These are phyloP conservation scores for Tuber brumale DNA, from an alignment of 495 filamentous ascomycete species.

Conservation along the genomic window DNA sequence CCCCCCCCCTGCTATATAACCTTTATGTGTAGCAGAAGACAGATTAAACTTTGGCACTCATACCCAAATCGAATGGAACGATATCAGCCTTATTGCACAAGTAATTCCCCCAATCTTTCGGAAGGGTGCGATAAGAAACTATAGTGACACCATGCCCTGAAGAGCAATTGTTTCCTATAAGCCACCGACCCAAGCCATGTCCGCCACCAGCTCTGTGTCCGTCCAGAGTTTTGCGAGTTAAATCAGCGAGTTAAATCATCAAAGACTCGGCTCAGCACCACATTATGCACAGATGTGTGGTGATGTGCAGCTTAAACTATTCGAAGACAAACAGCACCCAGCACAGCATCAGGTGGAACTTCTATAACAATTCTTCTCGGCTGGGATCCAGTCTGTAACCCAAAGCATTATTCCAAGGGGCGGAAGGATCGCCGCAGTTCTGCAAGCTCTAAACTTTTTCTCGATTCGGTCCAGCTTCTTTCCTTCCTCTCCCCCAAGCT, in stretches of 20 bases:
- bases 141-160: neutral
- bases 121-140: neutral
- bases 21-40: neutral
- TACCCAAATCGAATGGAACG: neutral
- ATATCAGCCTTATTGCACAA: neutral
- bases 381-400: neutral
- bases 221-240: neutral
- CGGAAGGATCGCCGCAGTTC: conserved; percentile 1
- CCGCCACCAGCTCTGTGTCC: neutral
- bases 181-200: neutral
- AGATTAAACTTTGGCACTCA: neutral
- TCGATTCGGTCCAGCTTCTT: conserved; percentile 1
- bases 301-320: neutral
- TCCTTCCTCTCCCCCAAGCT: neutral
- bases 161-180: neutral
- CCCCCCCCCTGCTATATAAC: neutral
- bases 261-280: neutral
- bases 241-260: neutral
- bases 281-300: neutral
- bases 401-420: neutral
- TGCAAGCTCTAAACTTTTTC: neutral
- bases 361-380: neutral
- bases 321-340: neutral
- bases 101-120: neutral
- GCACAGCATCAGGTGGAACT: neutral